Evolutionary conservation across 352 stramenopile species (phyloP).

Genomic region (Phytophthora foliorum): DNA sequence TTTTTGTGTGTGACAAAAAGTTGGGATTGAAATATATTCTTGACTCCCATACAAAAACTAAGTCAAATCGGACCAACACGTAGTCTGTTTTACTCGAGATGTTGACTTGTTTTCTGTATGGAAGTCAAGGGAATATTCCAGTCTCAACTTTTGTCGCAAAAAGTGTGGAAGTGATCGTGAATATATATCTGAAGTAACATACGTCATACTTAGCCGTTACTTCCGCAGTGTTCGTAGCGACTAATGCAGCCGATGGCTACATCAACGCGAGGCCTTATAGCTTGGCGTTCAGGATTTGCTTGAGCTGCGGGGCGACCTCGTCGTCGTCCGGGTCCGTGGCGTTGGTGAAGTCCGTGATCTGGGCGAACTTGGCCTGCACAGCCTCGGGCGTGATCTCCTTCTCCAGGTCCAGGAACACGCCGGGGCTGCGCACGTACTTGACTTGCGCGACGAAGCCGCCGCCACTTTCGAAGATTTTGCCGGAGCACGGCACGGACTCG

Average conservation of each 20-base stretch:
- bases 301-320: conserved; percentile 81
- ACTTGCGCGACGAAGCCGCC: conserved; percentile 87
- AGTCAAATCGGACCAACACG: no score
- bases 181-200: no score
- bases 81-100: no score
- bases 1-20: no score
- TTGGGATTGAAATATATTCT: no score
- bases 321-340: conserved; percentile 83
- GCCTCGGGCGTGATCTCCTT: conserved; percentile 81
- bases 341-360: conserved; percentile 83
- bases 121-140: no score
- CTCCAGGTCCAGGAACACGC: conserved; percentile 76
- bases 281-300: conserved; percentile 82
- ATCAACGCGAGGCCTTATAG: conserved; percentile 48
- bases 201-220: no score
- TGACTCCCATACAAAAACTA: no score
- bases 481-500: conserved; percentile 77
- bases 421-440: conserved; percentile 80
- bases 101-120: no score
- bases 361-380: conserved; percentile 77
- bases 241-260: conserved; percentile 15
- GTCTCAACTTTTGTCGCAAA: no score
- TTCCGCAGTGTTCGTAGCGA: no score
- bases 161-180: no score
- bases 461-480: conserved; percentile 88